phyloP scores from a whole-genome alignment of 2,329 filamentous ascomycete species.

The Clonostachys chloroleuca region DNA sequence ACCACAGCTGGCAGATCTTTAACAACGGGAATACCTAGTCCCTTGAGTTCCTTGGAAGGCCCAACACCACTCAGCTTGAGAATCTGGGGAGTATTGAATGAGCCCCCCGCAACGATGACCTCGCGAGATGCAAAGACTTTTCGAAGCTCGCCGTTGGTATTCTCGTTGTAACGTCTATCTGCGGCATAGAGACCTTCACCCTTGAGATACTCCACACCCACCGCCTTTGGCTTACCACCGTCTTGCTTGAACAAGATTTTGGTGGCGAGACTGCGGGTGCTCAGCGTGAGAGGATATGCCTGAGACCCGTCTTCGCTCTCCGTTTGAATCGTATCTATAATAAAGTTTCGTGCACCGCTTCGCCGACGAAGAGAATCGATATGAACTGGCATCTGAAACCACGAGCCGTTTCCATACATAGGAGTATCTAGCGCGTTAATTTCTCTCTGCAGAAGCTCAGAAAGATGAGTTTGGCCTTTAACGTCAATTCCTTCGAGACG shows the following conservation, averaged over 20 bases:
- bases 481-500: slow-evolving; percentile 9
- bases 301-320: not conserved
- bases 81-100: slow-evolving; percentile 48
- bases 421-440: not conserved
- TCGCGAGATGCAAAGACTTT: slow-evolving; percentile 19
- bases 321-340: not conserved
- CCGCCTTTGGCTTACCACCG: slow-evolving; percentile 18
- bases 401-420: slow-evolving; percentile 9
- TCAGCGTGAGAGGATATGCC: slow-evolving; percentile 3
- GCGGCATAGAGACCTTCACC: slow-evolving; percentile 11
- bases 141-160: not conserved
- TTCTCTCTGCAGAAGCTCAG: slow-evolving; percentile 15
- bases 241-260: slow-evolving; percentile 7
- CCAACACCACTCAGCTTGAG: slow-evolving; percentile 46
- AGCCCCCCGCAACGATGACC: slow-evolving; percentile 43
- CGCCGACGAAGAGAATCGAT: not conserved
- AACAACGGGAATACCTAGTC: slow-evolving; percentile 34
- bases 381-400: slow-evolving; percentile 10
- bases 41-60: slow-evolving; percentile 30
- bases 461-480: slow-evolving; percentile 2
- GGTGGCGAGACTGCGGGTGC: slow-evolving; percentile 5
- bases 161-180: slow-evolving; percentile 12
- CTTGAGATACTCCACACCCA: slow-evolving; percentile 25
- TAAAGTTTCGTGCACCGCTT: not conserved
- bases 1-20: slow-evolving; percentile 52